phyloP scores from a whole-genome alignment of 257 asterid genomes.

The Ilex asprella region DNA sequence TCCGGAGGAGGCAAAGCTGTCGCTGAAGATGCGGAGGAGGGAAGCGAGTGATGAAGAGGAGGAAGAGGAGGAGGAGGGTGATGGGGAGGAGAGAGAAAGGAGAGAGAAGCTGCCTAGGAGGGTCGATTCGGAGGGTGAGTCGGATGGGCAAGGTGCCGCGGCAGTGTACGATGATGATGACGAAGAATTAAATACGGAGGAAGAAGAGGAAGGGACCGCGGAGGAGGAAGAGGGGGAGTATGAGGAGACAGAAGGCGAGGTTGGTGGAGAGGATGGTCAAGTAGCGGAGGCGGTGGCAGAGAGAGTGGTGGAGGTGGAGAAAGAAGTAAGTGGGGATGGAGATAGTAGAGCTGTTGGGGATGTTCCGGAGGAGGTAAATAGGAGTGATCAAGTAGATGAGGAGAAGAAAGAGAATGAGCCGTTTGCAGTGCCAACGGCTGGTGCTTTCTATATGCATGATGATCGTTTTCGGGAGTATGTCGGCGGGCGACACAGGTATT shows the following conservation, averaged over 20 bases:
- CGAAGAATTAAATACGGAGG: constrained; percentile 39
- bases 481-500: constrained; percentile 73
- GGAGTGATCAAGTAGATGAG: constrained; percentile 24
- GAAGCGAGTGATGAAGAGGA: constrained; percentile 94
- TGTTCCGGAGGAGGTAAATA: constrained; percentile 14
- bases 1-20: constrained; percentile 89
- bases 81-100: constrained; percentile 16
- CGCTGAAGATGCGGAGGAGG: constrained; percentile 81
- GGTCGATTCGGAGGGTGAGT: constrained; percentile 69
- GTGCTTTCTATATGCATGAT: constrained; percentile 98
- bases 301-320: constrained; percentile 29
- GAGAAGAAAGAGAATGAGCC: constrained; percentile 82
- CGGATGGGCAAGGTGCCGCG: constrained; percentile 60
- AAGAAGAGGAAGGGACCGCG: constrained; percentile 42
- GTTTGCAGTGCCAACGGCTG: constrained; percentile 94
- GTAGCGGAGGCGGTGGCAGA: constrained; percentile 19
- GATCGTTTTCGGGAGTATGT: constrained; percentile 86
- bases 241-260: constrained; percentile 21
- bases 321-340: constrained; percentile 16
- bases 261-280: constrained; percentile 15
- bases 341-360: constrained; percentile 14
- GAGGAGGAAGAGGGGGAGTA: constrained; percentile 32
- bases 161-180: constrained; percentile 48
- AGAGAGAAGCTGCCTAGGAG: constrained; percentile 34
- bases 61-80: constrained; percentile 33